phyloP scores from a whole-genome alignment of 225 moss, liverwort and hornwort species.

The Straminergon stramineum region DNA sequence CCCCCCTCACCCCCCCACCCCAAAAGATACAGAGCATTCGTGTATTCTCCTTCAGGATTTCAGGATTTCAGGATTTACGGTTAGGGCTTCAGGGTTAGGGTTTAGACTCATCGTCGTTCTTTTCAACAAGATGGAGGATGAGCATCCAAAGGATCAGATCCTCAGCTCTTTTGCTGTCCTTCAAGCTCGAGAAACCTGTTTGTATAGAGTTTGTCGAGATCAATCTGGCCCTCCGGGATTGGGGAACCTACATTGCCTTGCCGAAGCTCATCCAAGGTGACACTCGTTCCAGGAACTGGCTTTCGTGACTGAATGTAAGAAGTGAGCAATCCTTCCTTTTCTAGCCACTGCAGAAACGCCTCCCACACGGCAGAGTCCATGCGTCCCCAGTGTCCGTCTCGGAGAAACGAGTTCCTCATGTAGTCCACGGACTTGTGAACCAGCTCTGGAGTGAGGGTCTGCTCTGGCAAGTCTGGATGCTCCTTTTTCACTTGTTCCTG shows the following conservation, averaged over 20 bases:
- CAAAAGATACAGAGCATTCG: not conserved
- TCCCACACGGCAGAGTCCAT: slow-evolving; percentile 42
- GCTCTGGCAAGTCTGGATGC: slow-evolving; percentile 45
- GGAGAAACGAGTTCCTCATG: slow-evolving; percentile 28
- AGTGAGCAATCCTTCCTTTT: slow-evolving; percentile 51
- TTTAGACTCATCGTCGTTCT: not conserved
- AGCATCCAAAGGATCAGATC: not conserved
- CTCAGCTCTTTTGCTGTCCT: not conserved
- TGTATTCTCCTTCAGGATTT: not conserved
- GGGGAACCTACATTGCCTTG: slow-evolving; percentile 43
- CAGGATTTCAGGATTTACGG: not conserved
- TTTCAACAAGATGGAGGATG: not conserved
- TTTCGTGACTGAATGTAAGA: slow-evolving; percentile 41
- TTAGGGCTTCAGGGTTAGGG: not conserved
- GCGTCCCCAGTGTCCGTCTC: slow-evolving; percentile 44
- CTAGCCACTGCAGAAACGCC: slow-evolving; percentile 53
- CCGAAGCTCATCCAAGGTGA: slow-evolving; percentile 65
- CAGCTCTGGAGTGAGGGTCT: slow-evolving; percentile 18
- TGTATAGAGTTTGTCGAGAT: slow-evolving; percentile 17
- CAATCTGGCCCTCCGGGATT: slow-evolving; percentile 1
- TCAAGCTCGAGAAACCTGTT: slow-evolving; percentile 30
- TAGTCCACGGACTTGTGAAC: slow-evolving; percentile 36
- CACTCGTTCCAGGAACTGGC: slow-evolving; percentile 50
- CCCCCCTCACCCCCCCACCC: not conserved
- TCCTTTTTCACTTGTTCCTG: slow-evolving; percentile 41